Evolutionary conservation across 31 red algal species (phyloP), one percentile per base, ranked within the genome.

Genomic region (Odonthalia washingtoniensis): DNA sequence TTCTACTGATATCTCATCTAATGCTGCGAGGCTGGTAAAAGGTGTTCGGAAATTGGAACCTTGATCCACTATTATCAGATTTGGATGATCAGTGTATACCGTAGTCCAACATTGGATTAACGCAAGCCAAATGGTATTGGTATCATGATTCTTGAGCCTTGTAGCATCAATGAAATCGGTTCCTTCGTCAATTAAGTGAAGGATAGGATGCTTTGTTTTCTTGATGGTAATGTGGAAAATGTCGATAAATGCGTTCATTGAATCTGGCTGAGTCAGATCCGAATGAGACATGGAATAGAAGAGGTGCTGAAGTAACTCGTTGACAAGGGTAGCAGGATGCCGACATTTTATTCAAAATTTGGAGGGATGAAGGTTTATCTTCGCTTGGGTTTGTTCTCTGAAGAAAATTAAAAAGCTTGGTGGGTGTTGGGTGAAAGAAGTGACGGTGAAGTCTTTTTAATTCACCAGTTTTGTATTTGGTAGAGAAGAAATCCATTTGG

Each of bases 51-150:
- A 66, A 68, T 31, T 1, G 67, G 53, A 64, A 17, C 74, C 74
- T 67, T 88, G 74, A 53, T 88, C 85, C 12, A 88, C 74, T 36
- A 88, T 63, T 24, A 80, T 88, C 18, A 73, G 12, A 70, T 77
- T 87, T 26, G 83, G 83, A 34, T 76, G 21, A 27, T 70, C 83
- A 21, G 49, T 57, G 49, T 57, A 57, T 78, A 52, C 27, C 53
- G 21, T 36, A 18, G 26, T 2, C 78, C 64, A 90, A 66, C 62
- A 77, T 6, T 1, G 3, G 3, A 78, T 16, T 30, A 78, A 41
- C 18, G 64, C 66, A 9, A 4, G 18, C 52, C 73, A 78, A n/a
- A 88, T 61, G 26, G 0, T 26, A 4, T 66, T 37, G 31, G 61
- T 83, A 41, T 12, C 30, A 6, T 74, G 67, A 39, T 74, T 38